These are phyloP conservation scores for Ramularia endophylla DNA, from an alignment of 2,329 filamentous ascomycete species.

Conservation along the genomic window DNA sequence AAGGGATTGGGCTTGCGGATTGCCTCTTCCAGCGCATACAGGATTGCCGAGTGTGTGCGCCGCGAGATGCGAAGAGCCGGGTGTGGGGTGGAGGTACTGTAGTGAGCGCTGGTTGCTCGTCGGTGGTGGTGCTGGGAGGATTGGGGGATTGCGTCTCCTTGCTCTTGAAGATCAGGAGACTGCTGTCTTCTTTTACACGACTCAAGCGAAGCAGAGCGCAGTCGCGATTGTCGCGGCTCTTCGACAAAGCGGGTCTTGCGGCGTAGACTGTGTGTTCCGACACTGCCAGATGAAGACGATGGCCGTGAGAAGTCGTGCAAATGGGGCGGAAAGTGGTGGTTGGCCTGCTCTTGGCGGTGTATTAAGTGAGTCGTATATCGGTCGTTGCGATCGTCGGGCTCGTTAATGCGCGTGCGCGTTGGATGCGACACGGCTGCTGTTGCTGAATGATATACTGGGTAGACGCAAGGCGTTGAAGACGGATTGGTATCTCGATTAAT, in stretches of 20 bases:
- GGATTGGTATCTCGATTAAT: too few species aligned
- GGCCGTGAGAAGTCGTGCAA: constrained; percentile 38
- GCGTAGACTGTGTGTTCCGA: constrained; percentile 42
- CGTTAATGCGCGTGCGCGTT: constrained; percentile 41
- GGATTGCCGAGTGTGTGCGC: constrained; percentile 81
- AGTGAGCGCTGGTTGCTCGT: constrained; percentile 28
- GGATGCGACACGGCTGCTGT: constrained; percentile 39
- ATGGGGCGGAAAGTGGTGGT: constrained; percentile 23
- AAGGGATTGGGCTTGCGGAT: constrained; percentile 76
- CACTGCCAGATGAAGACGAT: constrained; percentile 49
- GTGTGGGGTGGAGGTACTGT: constrained; percentile 36
- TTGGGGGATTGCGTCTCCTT: constrained; percentile 26
- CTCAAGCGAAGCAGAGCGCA: constrained; percentile 42
- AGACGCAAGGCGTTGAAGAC: not conserved
- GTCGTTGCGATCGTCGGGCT: constrained; percentile 51
- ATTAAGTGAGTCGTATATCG: constrained; percentile 46
- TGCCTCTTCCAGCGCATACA: constrained; percentile 87
- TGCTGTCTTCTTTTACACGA: constrained; percentile 23
- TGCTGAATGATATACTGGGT: constrained; percentile 5
- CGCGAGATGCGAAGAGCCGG: constrained; percentile 67
- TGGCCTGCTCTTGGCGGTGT: constrained; percentile 43
- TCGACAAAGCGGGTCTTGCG: constrained; percentile 47
- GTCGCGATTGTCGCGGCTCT: constrained; percentile 34
- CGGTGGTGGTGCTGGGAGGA: too few species aligned
- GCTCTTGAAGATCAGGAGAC: constrained; percentile 9